Conservation (phyloP, 2,329 filamentous ascomycete species). For the Plectosphaerella plurivora region DNA sequence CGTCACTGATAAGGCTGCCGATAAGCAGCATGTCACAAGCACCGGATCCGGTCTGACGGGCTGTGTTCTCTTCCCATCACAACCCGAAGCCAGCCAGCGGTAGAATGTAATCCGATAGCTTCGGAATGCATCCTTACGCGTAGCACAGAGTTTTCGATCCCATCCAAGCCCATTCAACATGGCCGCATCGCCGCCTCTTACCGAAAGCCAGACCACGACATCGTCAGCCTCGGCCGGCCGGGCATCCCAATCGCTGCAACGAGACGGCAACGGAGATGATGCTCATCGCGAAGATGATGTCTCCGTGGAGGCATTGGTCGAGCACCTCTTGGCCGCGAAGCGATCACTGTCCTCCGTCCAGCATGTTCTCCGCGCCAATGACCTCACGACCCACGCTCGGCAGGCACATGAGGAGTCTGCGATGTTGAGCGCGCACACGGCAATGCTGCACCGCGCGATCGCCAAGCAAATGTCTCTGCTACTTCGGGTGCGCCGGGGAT, state of each 20-base stretch:
- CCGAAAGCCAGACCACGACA: slow-evolving; percentile 1
- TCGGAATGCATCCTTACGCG: no score
- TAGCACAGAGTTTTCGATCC: neutral
- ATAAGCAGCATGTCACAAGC: no score
- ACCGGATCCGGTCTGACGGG: no score
- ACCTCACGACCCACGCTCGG: slow-evolving; percentile 75
- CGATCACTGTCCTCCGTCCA: slow-evolving; percentile 79
- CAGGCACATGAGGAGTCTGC: slow-evolving; percentile 74
- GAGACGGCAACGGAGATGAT: slow-evolving; percentile 22
- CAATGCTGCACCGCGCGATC: slow-evolving; percentile 63
- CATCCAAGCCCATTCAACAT: slow-evolving; percentile 9
- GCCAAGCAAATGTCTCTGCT: slow-evolving; percentile 51
- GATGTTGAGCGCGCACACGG: slow-evolving; percentile 64
- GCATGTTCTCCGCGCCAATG: slow-evolving; percentile 80
- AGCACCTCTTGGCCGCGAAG: slow-evolving; percentile 81
- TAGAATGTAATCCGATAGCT: no score
- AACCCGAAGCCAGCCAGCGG: no score
- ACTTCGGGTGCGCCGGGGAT: slow-evolving; percentile 41
- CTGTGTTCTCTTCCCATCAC: no score
- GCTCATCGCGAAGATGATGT: slow-evolving; percentile 28
- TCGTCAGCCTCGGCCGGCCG: slow-evolving; percentile 12
- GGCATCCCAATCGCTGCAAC: slow-evolving; percentile 9
- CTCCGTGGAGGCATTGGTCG: slow-evolving; percentile 72
- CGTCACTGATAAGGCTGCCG: no score
- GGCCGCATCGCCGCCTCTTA: slow-evolving; percentile 9